Percentiles rank a stretch among this genome's conserved stretches.
Evolutionary conservation across 2,329 filamentous ascomycete species (phyloP).

Genomic region (Venturia asperata): DNA sequence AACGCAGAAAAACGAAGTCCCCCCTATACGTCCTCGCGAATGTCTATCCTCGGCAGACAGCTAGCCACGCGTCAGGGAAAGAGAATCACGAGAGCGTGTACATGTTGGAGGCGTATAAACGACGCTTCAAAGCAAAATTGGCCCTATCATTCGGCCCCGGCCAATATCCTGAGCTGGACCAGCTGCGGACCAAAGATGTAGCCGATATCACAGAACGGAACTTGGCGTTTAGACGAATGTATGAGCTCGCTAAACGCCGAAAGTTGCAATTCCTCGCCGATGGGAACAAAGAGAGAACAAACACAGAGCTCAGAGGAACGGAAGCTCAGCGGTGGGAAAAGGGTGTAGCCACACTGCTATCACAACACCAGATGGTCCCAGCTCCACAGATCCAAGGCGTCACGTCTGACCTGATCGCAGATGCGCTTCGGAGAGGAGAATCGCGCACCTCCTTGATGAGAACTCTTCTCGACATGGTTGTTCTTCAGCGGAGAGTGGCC

Average conservation of each 20-base stretch:
- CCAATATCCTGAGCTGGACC: background rate
- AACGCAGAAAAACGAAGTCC: background rate
- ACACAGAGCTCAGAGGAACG: background rate
- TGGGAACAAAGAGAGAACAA: background rate
- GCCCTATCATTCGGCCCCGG: background rate
- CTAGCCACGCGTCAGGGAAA: background rate
- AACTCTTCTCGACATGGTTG: background rate
- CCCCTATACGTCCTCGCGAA: background rate
- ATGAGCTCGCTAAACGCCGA: background rate
- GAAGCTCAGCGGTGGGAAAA: background rate
- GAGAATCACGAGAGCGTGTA: background rate
- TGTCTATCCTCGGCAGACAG: background rate
- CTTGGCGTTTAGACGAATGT: background rate
- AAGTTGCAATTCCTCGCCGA: background rate
- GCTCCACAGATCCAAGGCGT: background rate
- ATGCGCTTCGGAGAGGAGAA: constrained; percentile 1
- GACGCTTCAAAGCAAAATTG: background rate
- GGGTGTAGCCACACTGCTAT: background rate
- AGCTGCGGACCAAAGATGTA: background rate
- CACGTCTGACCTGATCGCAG: background rate
- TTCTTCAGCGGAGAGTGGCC: background rate
- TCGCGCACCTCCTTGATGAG: background rate
- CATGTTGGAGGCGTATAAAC: background rate
- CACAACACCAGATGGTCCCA: background rate
- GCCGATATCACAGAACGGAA: background rate